Evolutionary conservation across 129 eudicot genomes (phyloP).

Genomic region (Flaveria ramosissima): DNA sequence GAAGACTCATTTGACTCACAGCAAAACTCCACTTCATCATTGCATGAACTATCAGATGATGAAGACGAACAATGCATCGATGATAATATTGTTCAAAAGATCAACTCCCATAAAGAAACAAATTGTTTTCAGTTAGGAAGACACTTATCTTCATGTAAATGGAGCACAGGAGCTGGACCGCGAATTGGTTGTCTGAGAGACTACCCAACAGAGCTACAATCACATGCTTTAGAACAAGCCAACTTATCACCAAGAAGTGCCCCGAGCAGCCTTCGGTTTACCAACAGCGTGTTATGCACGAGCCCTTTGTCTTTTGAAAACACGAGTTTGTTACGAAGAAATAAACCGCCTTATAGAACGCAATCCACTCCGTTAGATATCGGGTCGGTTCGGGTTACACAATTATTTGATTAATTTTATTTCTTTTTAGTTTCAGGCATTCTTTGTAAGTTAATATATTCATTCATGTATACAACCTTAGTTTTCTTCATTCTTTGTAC

Average conservation of each 20-base stretch:
- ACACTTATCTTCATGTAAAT: slow-evolving; percentile 38
- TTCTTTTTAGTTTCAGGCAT: slow-evolving; percentile 25
- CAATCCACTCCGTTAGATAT: slow-evolving; percentile 32
- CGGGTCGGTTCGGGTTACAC: slow-evolving; percentile 24
- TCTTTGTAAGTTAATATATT: slow-evolving; percentile 22
- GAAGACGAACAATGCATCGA: slow-evolving; percentile 29
- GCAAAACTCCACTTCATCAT: slow-evolving; percentile 16
- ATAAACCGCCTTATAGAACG: slow-evolving; percentile 30
- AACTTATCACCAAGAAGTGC: slow-evolving; percentile 45
- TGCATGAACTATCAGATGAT: slow-evolving; percentile 27
- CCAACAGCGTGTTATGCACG: slow-evolving; percentile 24
- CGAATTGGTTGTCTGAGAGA: slow-evolving; percentile 60
- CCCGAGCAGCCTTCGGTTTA: slow-evolving; percentile 34
- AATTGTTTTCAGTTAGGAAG: slow-evolving; percentile 43
- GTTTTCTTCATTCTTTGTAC: slow-evolving; percentile 33
- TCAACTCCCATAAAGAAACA: slow-evolving; percentile 39
- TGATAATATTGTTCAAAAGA: slow-evolving; percentile 34
- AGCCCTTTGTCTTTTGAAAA: slow-evolving; percentile 35
- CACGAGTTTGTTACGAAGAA: slow-evolving; percentile 12
- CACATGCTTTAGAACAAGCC: slow-evolving; percentile 48
- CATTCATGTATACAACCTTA: slow-evolving; percentile 21
- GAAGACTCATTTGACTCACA: slow-evolving; percentile 34
- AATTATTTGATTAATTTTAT: slow-evolving; percentile 24
- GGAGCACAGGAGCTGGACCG: slow-evolving; percentile 63
- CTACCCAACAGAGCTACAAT: slow-evolving; percentile 47